Evolutionary conservation across 2,329 filamentous ascomycete species (phyloP), one percentile per base, ranked within the genome.

Genomic region (Xylaria polymorpha): DNA sequence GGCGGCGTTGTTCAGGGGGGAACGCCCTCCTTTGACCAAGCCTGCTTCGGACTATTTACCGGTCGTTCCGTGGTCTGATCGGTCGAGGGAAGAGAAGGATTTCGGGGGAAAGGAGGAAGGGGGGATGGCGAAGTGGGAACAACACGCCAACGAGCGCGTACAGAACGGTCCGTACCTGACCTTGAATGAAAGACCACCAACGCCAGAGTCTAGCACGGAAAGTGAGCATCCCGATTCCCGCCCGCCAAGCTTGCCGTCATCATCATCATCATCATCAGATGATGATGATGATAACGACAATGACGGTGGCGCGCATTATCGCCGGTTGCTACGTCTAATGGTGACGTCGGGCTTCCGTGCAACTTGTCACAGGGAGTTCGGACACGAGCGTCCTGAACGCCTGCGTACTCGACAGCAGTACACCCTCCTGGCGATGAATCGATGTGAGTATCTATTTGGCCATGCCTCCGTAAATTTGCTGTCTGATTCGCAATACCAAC

Each of bases 11-110:
- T n/a, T 56, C 7, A 32, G 37, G 8, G 14, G 20, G 14, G 2
- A 25, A 14, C 14, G 18, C 6, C 53, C 12, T 20, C 18, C 10
- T 41, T 22, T 18, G 14, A 12, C 20, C 25, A 25, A 41, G 12
- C 9, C 12, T 18, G 15, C 2, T 22, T 7, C 9, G n/a, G 35
- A 57, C 14, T 22, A 57, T n/a, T 41, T 57, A 18, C 66, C 63
- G 0, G 41, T 65, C 3, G 37, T 68, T 8, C 57, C 65, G 12
- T 75, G 70, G 61, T 75, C 71, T 10, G 67, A 74, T 37, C 69
- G 58, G 0, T 60, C 67, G 4, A 50, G 35, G 37, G 73, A 75
- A 60, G 68, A 69, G 39, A 50, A 1, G 1, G 72, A 70, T 29
- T 56, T 69, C 7, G 66, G 67, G 22, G 53, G 71, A 0, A 59